These are phyloP conservation scores for Fusarium bulbicola DNA, from an alignment of 2,329 filamentous ascomycete genomes.

Conservation along the genomic window DNA sequence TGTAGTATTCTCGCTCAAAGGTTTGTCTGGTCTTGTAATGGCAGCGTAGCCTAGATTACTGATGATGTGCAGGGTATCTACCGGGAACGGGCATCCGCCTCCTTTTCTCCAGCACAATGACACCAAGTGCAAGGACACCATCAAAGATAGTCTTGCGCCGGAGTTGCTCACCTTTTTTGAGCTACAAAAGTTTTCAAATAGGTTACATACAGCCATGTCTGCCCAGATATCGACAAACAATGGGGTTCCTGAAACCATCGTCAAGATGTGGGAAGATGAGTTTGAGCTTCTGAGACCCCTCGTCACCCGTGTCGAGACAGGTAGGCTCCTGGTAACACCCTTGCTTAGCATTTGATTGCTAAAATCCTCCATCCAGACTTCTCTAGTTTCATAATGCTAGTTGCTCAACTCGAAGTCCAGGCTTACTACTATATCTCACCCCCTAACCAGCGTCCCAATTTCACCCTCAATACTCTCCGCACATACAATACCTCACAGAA, in stretches of 20 bases:
- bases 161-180: constrained; percentile 57
- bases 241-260: constrained; percentile 57
- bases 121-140: constrained; percentile 51
- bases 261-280: constrained; percentile 62
- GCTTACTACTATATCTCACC: constrained; percentile 61
- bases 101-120: constrained; percentile 62
- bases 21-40: constrained; percentile 39
- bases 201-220: constrained; percentile 57
- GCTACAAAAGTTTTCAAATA: constrained; percentile 61
- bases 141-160: constrained; percentile 53
- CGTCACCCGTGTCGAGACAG: constrained; percentile 57
- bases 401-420: constrained; percentile 63
- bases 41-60: neutral
- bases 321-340: constrained; percentile 40
- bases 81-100: constrained; percentile 58
- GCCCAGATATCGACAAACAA: constrained; percentile 57
- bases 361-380: constrained; percentile 48
- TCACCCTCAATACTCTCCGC: constrained; percentile 57
- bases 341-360: neutral
- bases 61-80: constrained; percentile 41
- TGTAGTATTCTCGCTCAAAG: constrained; percentile 62
- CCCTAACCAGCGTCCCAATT: constrained; percentile 48
- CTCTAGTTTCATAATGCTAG: constrained; percentile 58
- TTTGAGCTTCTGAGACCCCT: constrained; percentile 58
- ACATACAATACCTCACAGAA: constrained; percentile 59